Conservation (phyloP, 2,329 filamentous ascomycete species). For the Bipolaris cookei region DNA sequence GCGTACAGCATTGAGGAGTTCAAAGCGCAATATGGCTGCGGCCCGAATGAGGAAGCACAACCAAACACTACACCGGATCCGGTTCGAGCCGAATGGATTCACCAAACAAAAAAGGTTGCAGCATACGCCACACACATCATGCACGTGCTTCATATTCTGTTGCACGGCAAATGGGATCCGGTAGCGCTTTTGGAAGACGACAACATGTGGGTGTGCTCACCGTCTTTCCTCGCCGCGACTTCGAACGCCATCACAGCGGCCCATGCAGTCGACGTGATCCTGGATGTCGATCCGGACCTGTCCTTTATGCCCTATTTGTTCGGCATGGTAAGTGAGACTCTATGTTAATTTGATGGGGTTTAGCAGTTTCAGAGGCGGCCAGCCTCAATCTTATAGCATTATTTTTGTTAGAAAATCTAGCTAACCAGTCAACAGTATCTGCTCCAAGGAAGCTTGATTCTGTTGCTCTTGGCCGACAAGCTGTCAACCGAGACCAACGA, state of each 20-base stretch:
- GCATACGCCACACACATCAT: conserved; percentile 93
- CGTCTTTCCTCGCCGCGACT: conserved; percentile 84
- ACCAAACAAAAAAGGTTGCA: conserved; percentile 84
- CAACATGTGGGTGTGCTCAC: conserved; percentile 90
- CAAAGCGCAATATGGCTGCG: conserved; percentile 57
- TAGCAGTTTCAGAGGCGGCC: not conserved
- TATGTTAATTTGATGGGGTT: not conserved
- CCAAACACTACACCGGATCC: conserved; percentile 46
- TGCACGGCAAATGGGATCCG: conserved; percentile 93
- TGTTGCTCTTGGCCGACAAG: conserved; percentile 89
- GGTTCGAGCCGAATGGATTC: conserved; percentile 70
- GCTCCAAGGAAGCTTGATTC: conserved; percentile 84
- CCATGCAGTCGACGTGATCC: conserved; percentile 82
- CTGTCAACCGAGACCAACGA: conserved; percentile 81
- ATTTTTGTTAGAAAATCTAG: not conserved
- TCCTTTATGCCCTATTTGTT: conserved; percentile 98
- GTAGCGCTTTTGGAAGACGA: conserved; percentile 89
- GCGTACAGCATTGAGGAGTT: conserved; percentile 77
- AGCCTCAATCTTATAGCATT: not conserved
- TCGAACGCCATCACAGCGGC: conserved; percentile 88
- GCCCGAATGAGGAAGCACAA: conserved; percentile 45
- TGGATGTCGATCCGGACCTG: conserved; percentile 87
- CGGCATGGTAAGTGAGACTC: conserved; percentile 66
- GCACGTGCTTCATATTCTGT: conserved; percentile 88
- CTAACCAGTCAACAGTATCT: conserved; percentile 62